Conservation (phyloP, 768 basidiomycete genomes). For the Podaxis sp. region DNA sequence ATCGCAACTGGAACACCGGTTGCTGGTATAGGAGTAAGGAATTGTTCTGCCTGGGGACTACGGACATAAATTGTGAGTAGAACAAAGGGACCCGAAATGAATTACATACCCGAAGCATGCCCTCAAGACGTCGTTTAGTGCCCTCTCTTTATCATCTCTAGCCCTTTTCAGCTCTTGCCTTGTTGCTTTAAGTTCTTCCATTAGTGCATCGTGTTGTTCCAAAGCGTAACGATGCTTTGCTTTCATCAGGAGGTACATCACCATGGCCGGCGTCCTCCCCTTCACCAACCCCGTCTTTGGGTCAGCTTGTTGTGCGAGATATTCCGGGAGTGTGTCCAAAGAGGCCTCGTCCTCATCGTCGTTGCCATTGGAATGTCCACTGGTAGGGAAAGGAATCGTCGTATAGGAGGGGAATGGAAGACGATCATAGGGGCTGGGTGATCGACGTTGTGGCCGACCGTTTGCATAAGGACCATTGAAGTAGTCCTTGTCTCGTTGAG, state of each 20-base stretch:
- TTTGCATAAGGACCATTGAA: conserved; percentile 18
- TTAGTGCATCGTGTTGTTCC: conserved; percentile 64
- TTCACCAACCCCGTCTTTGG: conserved; percentile 61
- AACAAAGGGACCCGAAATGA: background rate
- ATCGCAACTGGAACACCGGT: background rate
- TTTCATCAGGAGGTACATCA: conserved; percentile 72
- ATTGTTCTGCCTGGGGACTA: conserved; percentile 11
- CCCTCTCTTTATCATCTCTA: conserved; percentile 59
- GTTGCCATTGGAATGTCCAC: conserved; percentile 11
- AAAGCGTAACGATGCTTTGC: conserved; percentile 74
- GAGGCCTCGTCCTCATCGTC: conserved; percentile 41
- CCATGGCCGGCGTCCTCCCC: conserved; percentile 68
- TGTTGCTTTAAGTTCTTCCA: conserved; percentile 60
- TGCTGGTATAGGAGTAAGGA: background rate
- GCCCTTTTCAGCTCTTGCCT: conserved; percentile 52
- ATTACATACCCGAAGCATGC: conserved; percentile 29
- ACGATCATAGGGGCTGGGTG: conserved; percentile 11
- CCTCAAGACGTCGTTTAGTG: conserved; percentile 47
- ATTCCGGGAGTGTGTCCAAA: conserved; percentile 43
- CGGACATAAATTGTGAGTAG: background rate
- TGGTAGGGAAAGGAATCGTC: conserved; percentile 8
- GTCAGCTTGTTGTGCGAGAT: conserved; percentile 51
- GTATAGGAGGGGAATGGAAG: conserved; percentile 8
- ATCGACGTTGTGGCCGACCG: conserved; percentile 17
- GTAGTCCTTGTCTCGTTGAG: conserved; percentile 27